These are phyloP conservation scores for Thielaviopsis populi DNA, from an alignment of 2,329 filamentous ascomycete species.

Conservation along the genomic window DNA sequence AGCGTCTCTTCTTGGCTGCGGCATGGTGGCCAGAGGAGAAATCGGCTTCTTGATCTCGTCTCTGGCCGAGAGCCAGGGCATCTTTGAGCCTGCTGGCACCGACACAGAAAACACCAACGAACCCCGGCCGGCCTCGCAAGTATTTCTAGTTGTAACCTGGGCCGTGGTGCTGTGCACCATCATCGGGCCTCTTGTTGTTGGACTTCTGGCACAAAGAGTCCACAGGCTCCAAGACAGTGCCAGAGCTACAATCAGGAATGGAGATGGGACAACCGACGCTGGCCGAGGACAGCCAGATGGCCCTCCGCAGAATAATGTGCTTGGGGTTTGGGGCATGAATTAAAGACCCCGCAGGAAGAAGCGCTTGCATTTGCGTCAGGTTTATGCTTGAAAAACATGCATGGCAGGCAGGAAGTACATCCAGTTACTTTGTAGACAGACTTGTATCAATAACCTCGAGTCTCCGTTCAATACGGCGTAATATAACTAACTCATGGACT, in stretches of 20 bases:
- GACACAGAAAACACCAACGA: neutral
- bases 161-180: conserved; percentile 42
- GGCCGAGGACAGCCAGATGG: neutral
- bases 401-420: no score
- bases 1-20: conserved; percentile 46
- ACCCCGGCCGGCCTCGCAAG: conserved; percentile 23
- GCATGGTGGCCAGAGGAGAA: conserved; percentile 57
- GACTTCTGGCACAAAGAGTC: conserved; percentile 31
- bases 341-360: neutral
- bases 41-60: conserved; percentile 65
- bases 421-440: no score
- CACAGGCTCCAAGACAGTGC: neutral
- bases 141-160: conserved; percentile 41
- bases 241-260: neutral
- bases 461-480: no score
- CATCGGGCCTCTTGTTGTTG: conserved; percentile 34
- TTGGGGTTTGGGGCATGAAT: conserved; percentile 1
- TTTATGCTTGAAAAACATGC: neutral
- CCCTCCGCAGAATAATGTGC: neutral
- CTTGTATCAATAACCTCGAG: no score
- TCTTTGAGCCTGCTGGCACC: conserved; percentile 23
- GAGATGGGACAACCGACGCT: neutral
- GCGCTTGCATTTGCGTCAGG: neutral
- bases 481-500: no score
- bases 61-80: conserved; percentile 40